Base-by-base conservation (phyloP, 176 grass and related monocot genomes). In the Avena insularis region DNA sequence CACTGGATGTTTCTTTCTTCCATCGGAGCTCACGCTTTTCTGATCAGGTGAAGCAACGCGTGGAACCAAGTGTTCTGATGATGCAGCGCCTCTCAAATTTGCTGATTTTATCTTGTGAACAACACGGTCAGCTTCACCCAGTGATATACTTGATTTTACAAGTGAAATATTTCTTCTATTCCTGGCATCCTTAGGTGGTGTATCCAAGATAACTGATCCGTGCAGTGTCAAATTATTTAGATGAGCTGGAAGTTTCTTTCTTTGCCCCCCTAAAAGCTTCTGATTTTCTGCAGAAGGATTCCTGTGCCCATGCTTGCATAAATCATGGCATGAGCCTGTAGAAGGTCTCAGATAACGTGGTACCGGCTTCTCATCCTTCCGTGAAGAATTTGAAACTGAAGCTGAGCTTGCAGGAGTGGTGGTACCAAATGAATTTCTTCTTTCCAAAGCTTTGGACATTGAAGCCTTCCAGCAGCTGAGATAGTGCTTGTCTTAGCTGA, bases 291-390 rank as follows among this genome's bases (percentile, higher is more conserved):
- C 93, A 25, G 60, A 64, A 71, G 69, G 66, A 79, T 57, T 82
- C 78, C 75, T 92, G 47, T 87, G 89, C 82, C 93, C 96, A 80
- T 94, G 90, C 84, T 98, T 98, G 70, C 96, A 98, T 49, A 95
- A 89, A 88, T 98, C 93, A 86, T 98, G 96, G 87, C 96, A 98
- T 14, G 96, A 98, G 23, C 90, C 89, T 89, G 84, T 83, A 40
- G 88, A 90, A 86, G 90, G 79, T 90, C 92, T 91, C 66, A 95
- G 88, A 71, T 98, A 98, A 86, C 86, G 74, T 29, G 94, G 91
- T 50, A 93, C 19, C 0, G 70, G 83, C 46, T 86, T 95, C 75
- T 85, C 89, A 59, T 59, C 62, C 60, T 69, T 87, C 73, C 45
- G 95, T 82, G 58, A 53, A 82, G 87, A 87, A 40, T 91, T 70